These are phyloP conservation scores for Diplodia mutila DNA, from an alignment of 2,329 filamentous ascomycete species.

Conservation along the genomic window DNA sequence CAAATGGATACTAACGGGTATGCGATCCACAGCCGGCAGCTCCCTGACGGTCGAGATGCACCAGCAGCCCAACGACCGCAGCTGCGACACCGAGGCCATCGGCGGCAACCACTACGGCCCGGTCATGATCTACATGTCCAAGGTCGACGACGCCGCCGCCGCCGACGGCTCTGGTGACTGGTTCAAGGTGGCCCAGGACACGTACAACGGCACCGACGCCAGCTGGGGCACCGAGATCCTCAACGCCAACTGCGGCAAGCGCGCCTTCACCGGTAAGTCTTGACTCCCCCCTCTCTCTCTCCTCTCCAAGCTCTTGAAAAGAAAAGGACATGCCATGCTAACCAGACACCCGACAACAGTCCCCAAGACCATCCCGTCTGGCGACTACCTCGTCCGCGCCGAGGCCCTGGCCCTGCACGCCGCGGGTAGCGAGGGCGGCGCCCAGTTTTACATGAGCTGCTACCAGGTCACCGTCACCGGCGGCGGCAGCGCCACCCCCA, in stretches of 20 bases:
- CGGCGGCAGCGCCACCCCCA: constrained; percentile 40
- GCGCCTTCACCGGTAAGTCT: constrained; percentile 41
- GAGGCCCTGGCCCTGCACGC: constrained; percentile 53
- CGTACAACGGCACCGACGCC: constrained; percentile 38
- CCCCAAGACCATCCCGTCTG: constrained; percentile 45
- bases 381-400: constrained; percentile 49
- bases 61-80: constrained; percentile 39
- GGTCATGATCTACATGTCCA: constrained; percentile 52
- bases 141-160: constrained; percentile 41
- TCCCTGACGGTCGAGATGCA: constrained; percentile 45
- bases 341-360: constrained; percentile 35
- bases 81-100: constrained; percentile 40
- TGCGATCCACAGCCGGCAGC: constrained; percentile 34
- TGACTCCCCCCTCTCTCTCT: background rate
- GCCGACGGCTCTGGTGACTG: constrained; percentile 65
- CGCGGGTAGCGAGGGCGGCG: constrained; percentile 41
- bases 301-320: background rate
- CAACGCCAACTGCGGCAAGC: constrained; percentile 48
- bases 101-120: constrained; percentile 45
- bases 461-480: constrained; percentile 45
- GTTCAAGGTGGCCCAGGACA: constrained; percentile 53
- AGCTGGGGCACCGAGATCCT: constrained; percentile 48
- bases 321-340: background rate
- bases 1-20: constrained; percentile 27
- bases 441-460: constrained; percentile 52